phyloP scores from a whole-genome alignment of 2,329 filamentous ascomycete genomes.

The Aspergillus jensenii region DNA sequence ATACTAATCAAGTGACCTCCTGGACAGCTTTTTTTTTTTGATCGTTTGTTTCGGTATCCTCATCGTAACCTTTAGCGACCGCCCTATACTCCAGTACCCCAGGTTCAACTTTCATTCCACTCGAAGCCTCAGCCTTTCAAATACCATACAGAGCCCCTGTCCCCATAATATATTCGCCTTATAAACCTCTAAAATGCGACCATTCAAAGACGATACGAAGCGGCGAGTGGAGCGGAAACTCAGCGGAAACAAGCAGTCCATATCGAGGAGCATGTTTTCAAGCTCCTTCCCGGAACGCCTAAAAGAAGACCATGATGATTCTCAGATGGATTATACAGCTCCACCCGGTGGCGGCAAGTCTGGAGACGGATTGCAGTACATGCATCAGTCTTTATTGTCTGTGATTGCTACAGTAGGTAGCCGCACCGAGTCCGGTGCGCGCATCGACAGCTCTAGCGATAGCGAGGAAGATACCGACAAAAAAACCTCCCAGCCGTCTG shows the following conservation, averaged over 20 bases:
- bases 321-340: constrained; percentile 61
- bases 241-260: constrained; percentile 42
- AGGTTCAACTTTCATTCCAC: background rate
- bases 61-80: constrained; percentile 14
- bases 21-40: constrained; percentile 1
- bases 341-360: constrained; percentile 43
- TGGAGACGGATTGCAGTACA: constrained; percentile 57
- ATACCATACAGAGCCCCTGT: background rate
- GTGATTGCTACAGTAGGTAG: constrained; percentile 87
- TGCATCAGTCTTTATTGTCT: constrained; percentile 94
- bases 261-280: constrained; percentile 46
- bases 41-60: background rate
- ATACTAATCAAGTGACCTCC: constrained; percentile 14
- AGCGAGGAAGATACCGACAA: constrained; percentile 61
- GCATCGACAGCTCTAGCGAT: constrained; percentile 81
- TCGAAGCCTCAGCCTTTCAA: background rate
- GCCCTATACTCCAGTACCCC: constrained; percentile 8
- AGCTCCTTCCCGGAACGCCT: constrained; percentile 59
- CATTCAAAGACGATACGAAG: constrained; percentile 42
- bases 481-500: constrained; percentile 17
- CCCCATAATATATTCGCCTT: constrained; percentile 1
- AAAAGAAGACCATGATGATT: constrained; percentile 60
- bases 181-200: constrained; percentile 28
- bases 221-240: constrained; percentile 44
- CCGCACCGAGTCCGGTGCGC: constrained; percentile 74